Evolutionary conservation across 2,329 filamentous ascomycete genomes (phyloP), one percentile per base, ranked within the genome.

Genomic region (Ascochyta fabae): DNA sequence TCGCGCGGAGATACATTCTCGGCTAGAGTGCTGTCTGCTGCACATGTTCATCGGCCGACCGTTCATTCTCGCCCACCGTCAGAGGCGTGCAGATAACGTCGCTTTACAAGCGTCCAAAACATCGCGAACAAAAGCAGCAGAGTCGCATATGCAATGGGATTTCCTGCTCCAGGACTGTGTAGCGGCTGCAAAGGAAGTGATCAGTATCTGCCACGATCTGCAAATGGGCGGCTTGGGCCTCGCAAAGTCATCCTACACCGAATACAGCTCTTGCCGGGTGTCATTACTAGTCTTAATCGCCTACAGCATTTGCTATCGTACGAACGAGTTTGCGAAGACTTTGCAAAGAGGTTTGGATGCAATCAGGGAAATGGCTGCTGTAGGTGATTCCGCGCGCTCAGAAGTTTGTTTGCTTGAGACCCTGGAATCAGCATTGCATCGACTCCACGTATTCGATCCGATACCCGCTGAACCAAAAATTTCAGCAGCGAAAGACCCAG

Each of bases 41-140:
- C 53, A 59, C 36, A 62, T 62, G 33, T 62, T 62, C 29, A 52
- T 60, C 10, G 60, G 60, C 9, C 42, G 60, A 40, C 54, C 58
- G 9, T 60, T 62, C 34, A 56, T 62, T 19, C 44, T 60, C 15
- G 48, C 58, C 26, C 58, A 59, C 41, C 58, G 47, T 38, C 58
- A 26, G 49, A 29, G 46, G 27, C 36, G 47, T n/a, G 26, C 29
- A n/a, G 39, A 19, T 19, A 29, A 52, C 48, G n/a, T 56, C 52
- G 27, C 2, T 29, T 2, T 10, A 10, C 27, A 29, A 29, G 27
- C 27, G 27, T 29, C 27, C 6, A 10, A 29, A 29, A 9, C 8
- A 29, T 29, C 27, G 6, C 27, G 9, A 29, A 29, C 27, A 10
- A 29, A 29, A 29, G 9, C 27, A 29, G 27, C 8, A 29, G 27